phyloP scores from a whole-genome alignment of 768 basidiomycete genomes.

The Tricholoma sp. region DNA sequence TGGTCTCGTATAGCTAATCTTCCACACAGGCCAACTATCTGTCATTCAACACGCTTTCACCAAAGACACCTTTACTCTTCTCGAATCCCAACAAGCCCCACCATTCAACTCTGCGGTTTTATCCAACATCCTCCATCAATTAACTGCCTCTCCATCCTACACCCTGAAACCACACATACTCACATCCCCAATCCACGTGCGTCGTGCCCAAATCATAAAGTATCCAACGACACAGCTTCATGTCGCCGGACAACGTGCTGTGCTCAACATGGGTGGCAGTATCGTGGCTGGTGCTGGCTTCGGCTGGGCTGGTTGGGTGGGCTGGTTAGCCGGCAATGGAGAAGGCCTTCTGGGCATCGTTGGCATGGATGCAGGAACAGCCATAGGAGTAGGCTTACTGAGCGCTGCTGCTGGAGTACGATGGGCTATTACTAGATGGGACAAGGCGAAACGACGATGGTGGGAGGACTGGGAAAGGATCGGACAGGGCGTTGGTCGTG shows the following conservation, averaged over 20 bases:
- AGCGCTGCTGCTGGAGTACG: slow-evolving; percentile 44
- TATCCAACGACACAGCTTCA: slow-evolving; percentile 58
- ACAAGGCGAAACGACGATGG: slow-evolving; percentile 62
- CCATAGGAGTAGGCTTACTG: slow-evolving; percentile 54
- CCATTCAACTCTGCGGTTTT: slow-evolving; percentile 51
- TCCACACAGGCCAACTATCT: slow-evolving; percentile 57
- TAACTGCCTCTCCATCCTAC: slow-evolving; percentile 41
- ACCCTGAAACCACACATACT: slow-evolving; percentile 41
- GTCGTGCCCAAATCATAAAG: slow-evolving; percentile 48
- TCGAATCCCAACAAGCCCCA: slow-evolving; percentile 32
- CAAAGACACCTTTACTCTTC: slow-evolving; percentile 33
- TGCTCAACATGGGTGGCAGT: slow-evolving; percentile 46
- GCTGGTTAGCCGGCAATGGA: slow-evolving; percentile 39
- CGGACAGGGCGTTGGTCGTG: slow-evolving; percentile 56
- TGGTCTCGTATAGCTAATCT: slow-evolving; percentile 45
- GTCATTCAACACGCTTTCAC: slow-evolving; percentile 40
- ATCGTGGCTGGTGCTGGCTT: slow-evolving; percentile 44
- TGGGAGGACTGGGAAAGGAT: slow-evolving; percentile 62
- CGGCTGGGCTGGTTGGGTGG: slow-evolving; percentile 59
- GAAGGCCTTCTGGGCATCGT: slow-evolving; percentile 33
- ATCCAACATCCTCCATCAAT: slow-evolving; percentile 52
- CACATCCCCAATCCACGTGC: slow-evolving; percentile 42
- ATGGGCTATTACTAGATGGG: slow-evolving; percentile 66
- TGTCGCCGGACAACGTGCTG: slow-evolving; percentile 53
- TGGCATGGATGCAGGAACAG: slow-evolving; percentile 50